Conservation (phyloP, 495 filamentous ascomycete genomes). For the Annulohypoxylon moriforme region DNA sequence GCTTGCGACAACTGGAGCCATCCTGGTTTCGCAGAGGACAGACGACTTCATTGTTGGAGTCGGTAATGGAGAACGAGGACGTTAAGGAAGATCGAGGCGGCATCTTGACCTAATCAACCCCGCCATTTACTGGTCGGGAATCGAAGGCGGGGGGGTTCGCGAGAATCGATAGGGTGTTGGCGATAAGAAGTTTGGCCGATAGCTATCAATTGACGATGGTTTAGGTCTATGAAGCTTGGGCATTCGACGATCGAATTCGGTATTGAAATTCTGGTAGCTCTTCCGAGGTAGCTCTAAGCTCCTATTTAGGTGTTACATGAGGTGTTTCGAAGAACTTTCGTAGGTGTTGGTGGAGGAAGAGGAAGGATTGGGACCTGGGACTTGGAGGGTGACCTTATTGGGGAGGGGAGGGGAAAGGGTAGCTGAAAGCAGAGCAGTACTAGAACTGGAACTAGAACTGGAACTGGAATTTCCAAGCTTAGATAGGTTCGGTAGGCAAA, state of each 20-base stretch:
- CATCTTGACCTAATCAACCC: conserved; percentile 68
- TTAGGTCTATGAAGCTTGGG: conserved; percentile 34
- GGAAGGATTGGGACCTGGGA: conserved; percentile 30
- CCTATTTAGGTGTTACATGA: conserved; percentile 57
- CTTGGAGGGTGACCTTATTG: conserved; percentile 50
- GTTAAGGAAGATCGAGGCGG: conserved; percentile 88
- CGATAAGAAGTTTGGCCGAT: conserved; percentile 50
- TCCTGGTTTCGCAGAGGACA: conserved; percentile 97
- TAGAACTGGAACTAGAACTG: conserved; percentile 2
- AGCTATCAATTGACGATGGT: conserved; percentile 53
- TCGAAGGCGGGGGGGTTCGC: conserved; percentile 49
- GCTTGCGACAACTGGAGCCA: conserved; percentile 96
- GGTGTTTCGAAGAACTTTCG: conserved; percentile 58
- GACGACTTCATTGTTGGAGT: conserved; percentile 94
- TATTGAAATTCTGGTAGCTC: conserved; percentile 23
- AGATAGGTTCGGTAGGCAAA: conserved; percentile 19
- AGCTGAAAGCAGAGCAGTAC: conserved; percentile 41
- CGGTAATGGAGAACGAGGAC: conserved; percentile 90
- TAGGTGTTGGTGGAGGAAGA: conserved; percentile 41
- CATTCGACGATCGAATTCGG: conserved; percentile 36
- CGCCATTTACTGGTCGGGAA: conserved; percentile 61
- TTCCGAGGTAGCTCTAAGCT: conserved; percentile 48
- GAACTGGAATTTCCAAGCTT: conserved; percentile 37
- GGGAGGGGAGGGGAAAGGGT: conserved; percentile 46
- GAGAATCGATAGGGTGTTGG: conserved; percentile 51